A percentile compares a stretch with the other conserved stretches of the same genome.
Conservation (phyloP, 2,329 filamentous ascomycete genomes). For the Coniochaeta sp. region DNA sequence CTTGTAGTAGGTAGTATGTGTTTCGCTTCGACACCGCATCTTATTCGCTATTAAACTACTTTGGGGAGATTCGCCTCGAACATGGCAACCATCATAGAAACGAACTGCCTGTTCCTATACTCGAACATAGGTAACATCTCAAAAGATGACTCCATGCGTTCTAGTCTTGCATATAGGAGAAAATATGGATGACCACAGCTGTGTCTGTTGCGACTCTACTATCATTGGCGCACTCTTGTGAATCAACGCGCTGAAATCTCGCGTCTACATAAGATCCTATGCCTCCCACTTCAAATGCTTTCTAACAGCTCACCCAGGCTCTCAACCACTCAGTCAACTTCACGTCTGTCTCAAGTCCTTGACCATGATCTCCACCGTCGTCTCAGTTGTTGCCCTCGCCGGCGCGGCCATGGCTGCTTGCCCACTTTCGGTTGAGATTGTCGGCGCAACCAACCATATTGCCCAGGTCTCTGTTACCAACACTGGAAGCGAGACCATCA, state of each 20-base stretch:
- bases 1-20: slow-evolving; percentile 2
- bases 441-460: slow-evolving; percentile 5
- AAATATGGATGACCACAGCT: background rate
- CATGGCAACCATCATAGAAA: background rate
- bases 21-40: background rate
- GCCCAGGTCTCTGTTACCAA: slow-evolving; percentile 8
- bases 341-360: background rate
- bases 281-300: background rate
- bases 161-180: background rate
- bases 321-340: background rate
- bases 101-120: background rate
- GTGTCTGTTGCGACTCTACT: background rate
- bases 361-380: slow-evolving; percentile 6
- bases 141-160: background rate
- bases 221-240: background rate
- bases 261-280: background rate
- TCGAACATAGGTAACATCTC: background rate
- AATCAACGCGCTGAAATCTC: background rate
- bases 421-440: slow-evolving; percentile 8
- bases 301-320: background rate
- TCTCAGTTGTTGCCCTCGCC: slow-evolving; percentile 7
- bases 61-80: background rate
- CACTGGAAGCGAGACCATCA: slow-evolving; percentile 8
- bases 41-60: too few relatives aligned
- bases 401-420: slow-evolving; percentile 9